Conservation (phyloP, 257 asterid species). For the Leonotis leonurus region DNA sequence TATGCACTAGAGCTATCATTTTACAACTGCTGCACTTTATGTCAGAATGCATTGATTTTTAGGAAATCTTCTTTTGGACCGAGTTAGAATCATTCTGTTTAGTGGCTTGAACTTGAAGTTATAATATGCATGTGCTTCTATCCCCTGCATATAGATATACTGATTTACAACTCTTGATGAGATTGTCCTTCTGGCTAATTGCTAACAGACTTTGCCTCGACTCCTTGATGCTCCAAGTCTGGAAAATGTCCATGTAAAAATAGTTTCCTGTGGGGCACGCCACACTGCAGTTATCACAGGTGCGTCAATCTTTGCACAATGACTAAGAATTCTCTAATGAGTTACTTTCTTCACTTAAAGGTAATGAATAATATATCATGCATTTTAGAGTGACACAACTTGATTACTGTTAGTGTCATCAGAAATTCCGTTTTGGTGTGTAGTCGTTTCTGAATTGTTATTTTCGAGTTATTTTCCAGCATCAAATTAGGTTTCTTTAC, state of each 20-base stretch:
- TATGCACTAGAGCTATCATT: slow-evolving; percentile 21
- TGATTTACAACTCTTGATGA: not conserved
- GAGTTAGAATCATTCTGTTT: not conserved
- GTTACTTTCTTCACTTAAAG: not conserved
- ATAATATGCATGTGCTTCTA: not conserved
- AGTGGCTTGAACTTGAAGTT: too few relatives aligned
- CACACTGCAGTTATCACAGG: slow-evolving; percentile 84
- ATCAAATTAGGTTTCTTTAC: not conserved
- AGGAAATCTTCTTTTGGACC: not conserved
- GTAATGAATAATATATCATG: not conserved
- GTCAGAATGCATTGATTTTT: not conserved
- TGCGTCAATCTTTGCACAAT: slow-evolving; percentile 17
- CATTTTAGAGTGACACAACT: too few relatives aligned
- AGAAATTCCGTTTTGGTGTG: too few relatives aligned
- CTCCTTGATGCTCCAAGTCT: slow-evolving; percentile 76
- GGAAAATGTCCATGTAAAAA: slow-evolving; percentile 68
- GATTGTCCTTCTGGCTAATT: not conserved
- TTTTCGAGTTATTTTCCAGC: too few relatives aligned
- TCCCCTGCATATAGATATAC: not conserved
- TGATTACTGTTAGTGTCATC: too few relatives aligned
- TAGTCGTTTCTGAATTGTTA: not conserved
- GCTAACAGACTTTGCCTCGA: slow-evolving; percentile 73
- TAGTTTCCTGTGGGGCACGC: slow-evolving; percentile 96
- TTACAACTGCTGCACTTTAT: not conserved
- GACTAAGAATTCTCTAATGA: not conserved